Evolutionary conservation across 164 flowering plant species (phyloP).

Genomic region (Tinospora cordifolia): DNA sequence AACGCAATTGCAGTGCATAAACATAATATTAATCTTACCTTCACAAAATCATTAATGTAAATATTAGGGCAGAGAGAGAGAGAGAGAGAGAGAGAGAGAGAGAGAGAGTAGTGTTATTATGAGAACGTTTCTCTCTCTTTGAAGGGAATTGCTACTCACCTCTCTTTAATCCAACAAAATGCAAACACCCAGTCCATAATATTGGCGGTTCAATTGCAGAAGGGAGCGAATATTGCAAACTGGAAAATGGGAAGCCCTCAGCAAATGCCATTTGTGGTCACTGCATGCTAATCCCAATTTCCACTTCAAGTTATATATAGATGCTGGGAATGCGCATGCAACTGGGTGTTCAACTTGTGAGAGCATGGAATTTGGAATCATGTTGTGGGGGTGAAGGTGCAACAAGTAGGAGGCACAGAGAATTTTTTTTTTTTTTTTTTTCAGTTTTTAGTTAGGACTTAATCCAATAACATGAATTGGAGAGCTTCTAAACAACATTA

Average conservation of each 20-base stretch:
- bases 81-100: no score
- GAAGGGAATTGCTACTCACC: not conserved
- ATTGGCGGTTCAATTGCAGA: not conserved
- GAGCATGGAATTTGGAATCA: slow-evolving; percentile 24
- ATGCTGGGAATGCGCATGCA: not conserved
- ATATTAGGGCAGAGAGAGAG: no score
- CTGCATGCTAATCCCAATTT: not conserved
- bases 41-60: no score
- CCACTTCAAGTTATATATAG: slow-evolving; percentile 17
- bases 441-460: slow-evolving; percentile 8
- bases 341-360: slow-evolving; percentile 14
- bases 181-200: slow-evolving; percentile 7
- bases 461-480: not conserved
- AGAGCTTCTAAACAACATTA: slow-evolving; percentile 3
- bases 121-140: no score
- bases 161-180: not conserved
- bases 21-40: no score
- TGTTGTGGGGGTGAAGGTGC: slow-evolving; percentile 11
- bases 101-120: no score
- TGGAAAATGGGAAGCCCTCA: slow-evolving; percentile 1
- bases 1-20: no score
- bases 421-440: no score
- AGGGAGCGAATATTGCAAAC: not conserved
- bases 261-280: slow-evolving; percentile 2
- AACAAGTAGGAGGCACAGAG: slow-evolving; percentile 10